phyloP scores from a whole-genome alignment of 441 rosid species.

The Melastoma candidum region DNA sequence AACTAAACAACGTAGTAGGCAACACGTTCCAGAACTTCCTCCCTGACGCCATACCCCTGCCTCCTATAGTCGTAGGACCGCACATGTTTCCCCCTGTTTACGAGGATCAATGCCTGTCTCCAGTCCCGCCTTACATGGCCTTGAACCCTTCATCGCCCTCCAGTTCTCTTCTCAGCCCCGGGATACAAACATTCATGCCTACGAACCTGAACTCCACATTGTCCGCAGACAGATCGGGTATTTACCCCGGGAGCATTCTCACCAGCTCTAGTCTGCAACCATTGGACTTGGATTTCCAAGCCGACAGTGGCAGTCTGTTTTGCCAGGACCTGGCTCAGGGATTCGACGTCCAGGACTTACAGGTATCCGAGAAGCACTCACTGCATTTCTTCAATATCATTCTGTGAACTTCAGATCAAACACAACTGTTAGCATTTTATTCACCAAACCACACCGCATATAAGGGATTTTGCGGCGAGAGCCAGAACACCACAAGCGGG shows the following conservation, averaged over 20 bases:
- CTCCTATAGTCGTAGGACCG: slow-evolving; percentile 23
- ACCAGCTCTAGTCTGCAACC: slow-evolving; percentile 41
- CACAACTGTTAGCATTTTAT: too few relatives aligned
- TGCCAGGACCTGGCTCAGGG: slow-evolving; percentile 34
- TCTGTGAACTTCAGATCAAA: too few relatives aligned
- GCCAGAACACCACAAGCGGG: slow-evolving; percentile 38
- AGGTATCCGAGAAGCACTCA: slow-evolving; percentile 27
- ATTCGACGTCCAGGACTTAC: slow-evolving; percentile 26
- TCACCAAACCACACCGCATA: too few relatives aligned
- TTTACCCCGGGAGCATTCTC: slow-evolving; percentile 33
- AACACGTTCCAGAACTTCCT: slow-evolving; percentile 22
- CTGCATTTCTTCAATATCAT: neutral
- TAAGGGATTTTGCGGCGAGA: slow-evolving; percentile 23
- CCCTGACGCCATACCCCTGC: slow-evolving; percentile 12
- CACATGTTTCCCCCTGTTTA: slow-evolving; percentile 35
- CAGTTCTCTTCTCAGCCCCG: slow-evolving; percentile 38
- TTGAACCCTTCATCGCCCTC: slow-evolving; percentile 55
- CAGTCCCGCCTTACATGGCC: slow-evolving; percentile 57
- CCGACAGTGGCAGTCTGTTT: slow-evolving; percentile 52
- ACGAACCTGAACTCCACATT: slow-evolving; percentile 35
- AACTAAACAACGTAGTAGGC: slow-evolving; percentile 19
- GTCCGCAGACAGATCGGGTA: slow-evolving; percentile 38
- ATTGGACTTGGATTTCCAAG: slow-evolving; percentile 50
- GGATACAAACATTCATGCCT: slow-evolving; percentile 33
- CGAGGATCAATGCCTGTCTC: slow-evolving; percentile 72